Evolutionary conservation across 2,329 filamentous ascomycete species (phyloP).

Genomic region (Stylonectria norvegica): DNA sequence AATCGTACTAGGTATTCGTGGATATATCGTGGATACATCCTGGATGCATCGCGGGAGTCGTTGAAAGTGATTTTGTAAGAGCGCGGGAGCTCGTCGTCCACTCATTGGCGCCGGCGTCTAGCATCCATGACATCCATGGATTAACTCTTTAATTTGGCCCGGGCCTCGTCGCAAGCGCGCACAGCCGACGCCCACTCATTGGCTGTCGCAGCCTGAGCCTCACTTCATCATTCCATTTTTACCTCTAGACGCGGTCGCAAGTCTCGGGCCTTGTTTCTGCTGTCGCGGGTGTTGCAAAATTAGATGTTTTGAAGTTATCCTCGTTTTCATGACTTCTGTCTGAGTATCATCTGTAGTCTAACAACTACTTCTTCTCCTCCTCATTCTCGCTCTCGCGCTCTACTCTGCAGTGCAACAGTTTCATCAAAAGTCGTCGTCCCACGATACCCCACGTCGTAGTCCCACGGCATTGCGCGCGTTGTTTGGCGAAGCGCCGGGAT

Average conservation of each 20-base stretch:
- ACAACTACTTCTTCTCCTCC: too few relatives aligned
- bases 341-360: too few relatives aligned
- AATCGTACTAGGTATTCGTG: too few relatives aligned
- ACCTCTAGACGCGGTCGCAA: background rate
- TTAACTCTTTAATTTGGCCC: too few relatives aligned
- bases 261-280: too few relatives aligned
- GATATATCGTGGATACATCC: too few relatives aligned
- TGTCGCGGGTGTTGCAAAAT: too few relatives aligned
- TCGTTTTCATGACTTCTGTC: too few relatives aligned
- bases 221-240: background rate
- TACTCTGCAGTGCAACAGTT: too few relatives aligned
- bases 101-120: background rate
- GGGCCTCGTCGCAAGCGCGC: slow-evolving; percentile 1
- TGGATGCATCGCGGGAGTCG: background rate
- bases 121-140: too few relatives aligned
- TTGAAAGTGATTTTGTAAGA: background rate
- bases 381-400: too few relatives aligned
- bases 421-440: background rate
- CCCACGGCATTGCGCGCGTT: background rate
- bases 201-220: background rate
- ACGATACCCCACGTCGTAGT: background rate
- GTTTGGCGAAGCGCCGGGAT: slow-evolving; percentile 2
- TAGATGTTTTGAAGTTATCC: too few relatives aligned
- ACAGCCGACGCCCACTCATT: background rate
- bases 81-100: background rate